Evolutionary conservation across 1,284 basidiomycete species (phyloP), one percentile per base, ranked within the genome.

Genomic region (Ganoderma meredithae): DNA sequence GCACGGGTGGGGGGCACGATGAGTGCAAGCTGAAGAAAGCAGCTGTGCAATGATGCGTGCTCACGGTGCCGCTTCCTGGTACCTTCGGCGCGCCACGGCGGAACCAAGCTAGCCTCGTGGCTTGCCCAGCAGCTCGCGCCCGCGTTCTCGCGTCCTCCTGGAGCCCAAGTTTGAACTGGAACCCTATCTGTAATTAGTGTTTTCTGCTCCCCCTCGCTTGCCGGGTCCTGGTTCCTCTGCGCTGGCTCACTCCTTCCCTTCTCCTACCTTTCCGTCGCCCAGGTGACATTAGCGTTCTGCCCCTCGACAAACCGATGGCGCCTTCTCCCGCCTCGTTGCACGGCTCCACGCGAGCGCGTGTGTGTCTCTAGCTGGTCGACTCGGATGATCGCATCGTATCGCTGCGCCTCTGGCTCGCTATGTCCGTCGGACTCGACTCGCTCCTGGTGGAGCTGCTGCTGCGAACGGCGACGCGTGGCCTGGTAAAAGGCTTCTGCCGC

Each of bases 301-400:
- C 3, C 31, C 3, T 31, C 55, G 33, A 39, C 55, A 58, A 9
- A 17, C 33, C 52, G 60, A 40, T 33, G 27, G 60, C 55, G 67
- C n/a, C 70, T 69, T 69, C 70, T 33, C 43, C 41, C 49, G 60
- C 56, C 59, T 63, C 52, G 39, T 67, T 65, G 65, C 60, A 25
- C 60, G 52, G 58, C 61, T 56, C 60, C 66, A 62, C 44, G 49
- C 52, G 47, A 63, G 33, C 6, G 17, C 33, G 55, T 39, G 33
- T 39, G 55, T 39, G 33, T 58, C 31, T 19, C 31, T 19, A 19
- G 44, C 19, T 58, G 33, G 12, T 15, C 52, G 52, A 19, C 17
- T 49, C 47, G 22, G 47, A 49, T 8, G 27, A 31, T 22, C 47
- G 47, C 25, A 49, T 49, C 52, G 52, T 55, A 55, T 55, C 15